Base-by-base conservation (phyloP, 2,329 filamentous ascomycete genomes). In the Sphaerostilbella broomeana region DNA sequence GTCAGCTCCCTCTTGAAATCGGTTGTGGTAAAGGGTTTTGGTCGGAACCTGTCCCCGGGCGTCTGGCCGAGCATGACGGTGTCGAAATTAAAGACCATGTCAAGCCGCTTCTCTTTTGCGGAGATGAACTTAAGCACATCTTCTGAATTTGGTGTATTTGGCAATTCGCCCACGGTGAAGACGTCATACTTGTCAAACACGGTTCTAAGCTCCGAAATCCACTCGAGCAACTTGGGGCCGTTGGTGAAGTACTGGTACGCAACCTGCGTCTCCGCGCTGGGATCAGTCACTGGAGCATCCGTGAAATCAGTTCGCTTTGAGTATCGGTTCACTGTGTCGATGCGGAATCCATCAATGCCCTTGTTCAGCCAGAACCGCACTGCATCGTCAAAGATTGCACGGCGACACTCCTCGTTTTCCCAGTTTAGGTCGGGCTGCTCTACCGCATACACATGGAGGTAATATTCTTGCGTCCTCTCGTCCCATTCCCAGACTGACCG, bases 361-460 rank as follows among this genome's bases (percentile, higher is more conserved):
- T 70, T 71, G 36, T 79, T 62, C 1, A 84, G 66, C 80, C 80
- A 84, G 54, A 82, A 84, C 7, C 67, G 64, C 65, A 81, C 75
- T 13, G 37, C 22, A 15, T 74, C 68, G 21, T 73, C 63, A 52
- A 81, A 75, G 2, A 81, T 72, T 1, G 76, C 78, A 35, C 71
- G 58, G 16, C 77, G 68, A 3, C 79, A 72, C 2, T 69, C 69
- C 0, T 64, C 62, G 42, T 77, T 75, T 48, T 81, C 75, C 79
- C 79, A 84, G 56, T 84, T 84, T 13, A 85, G 65, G 49, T 84
- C 81, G 0, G 81, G 79, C 50, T 84, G 80, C 40, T 77, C 70
- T 0, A 67, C 67, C 4, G 71, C 68, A 52, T 81, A 85, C 5
- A 84, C 65, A 42, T 74, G 70, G 1, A 83, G 70, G 48, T 81